Evolutionary conservation across 768 basidiomycete genomes (phyloP), one percentile per base, ranked within the genome.

Genomic region (Suillus bovinus): DNA sequence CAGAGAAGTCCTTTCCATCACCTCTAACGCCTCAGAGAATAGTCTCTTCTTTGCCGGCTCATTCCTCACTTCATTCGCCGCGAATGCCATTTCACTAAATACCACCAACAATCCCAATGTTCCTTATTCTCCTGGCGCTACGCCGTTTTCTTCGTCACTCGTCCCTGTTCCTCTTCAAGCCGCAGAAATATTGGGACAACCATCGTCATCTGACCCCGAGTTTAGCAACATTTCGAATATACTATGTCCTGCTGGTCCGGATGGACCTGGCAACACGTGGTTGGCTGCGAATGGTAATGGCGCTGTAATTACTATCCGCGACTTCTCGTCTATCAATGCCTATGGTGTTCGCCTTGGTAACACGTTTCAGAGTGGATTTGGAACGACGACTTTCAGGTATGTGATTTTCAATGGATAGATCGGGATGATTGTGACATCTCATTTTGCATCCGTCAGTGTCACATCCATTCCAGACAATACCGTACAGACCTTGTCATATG

Each of bases 271-370:
- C 36, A 85, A 89, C 69, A 86, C 88, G 1, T 99, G 96, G 96
- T 84, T 96, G 58, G 90, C 87, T 39, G 80, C 84, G 54, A 88
- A 93, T 70, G 87, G 84, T 22, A 86, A 80, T 31, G 77, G 80
- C 27, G 90, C 93, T 2, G 80, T 90, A 60, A 84, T 99, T 66
- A 94, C 90, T 33, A 79, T 93, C 49, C 82, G 89, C 62, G 83
- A 87, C n/a, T 92, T 89, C 71, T 79, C 86, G 31, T 89, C 82
- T 70, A 84, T 92, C 61, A 86, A 83, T 55, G 90, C 87, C 4
- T 86, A 81, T 61, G 97, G 96, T 5, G 72, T 98, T 54, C 86
- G 97, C 50, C 79, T 99, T 33, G 96, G 94, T 31, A 99, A 99
- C 77, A 96, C 94, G 9, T 93, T 96, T 74, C 81, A 88, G 65